Base-by-base conservation (phyloP, 768 basidiomycete species). In the Boletus tylopilopsis region DNA sequence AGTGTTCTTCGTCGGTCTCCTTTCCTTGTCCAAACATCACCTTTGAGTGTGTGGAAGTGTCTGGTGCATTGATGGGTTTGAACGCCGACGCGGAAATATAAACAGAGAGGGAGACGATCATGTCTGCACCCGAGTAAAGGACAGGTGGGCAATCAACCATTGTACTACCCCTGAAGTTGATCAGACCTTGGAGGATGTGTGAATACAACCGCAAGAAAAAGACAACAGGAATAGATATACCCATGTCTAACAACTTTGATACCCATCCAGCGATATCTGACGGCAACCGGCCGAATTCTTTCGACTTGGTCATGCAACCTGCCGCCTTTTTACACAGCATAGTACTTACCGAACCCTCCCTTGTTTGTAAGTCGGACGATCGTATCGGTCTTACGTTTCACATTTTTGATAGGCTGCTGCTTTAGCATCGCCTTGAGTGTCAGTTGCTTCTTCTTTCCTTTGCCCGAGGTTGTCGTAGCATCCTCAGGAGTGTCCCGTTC, bases 211-310 rank as follows among this genome's bases (percentile, higher is more conserved):
- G 9, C 11, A 11, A 32, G 37, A 23, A 58, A 43, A 2, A 50
- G 27, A 21, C 22, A 44, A 30, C 22, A 29, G 35, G 39, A 44
- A 49, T 7, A 22, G 5, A 47, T 32, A 36, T 52, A 87, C 88
- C 79, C 36, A 83, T 71, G 57, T 93, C 90, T 13, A 92, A 69
- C 3, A 93, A 70, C 53, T 77, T 83, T 18, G 85, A 80, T 15
- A 88, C 75, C 90, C 89, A 92, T 56, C 75, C 73, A 5, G 87
- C 79, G 22, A 79, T 72, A 32, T 86, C 82, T 47, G 81, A 82
- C 0, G 86, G 82, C 23, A 94, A 66, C 22, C 90, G 75, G 10
- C 87, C 90, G 56, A 94, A 87, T 59, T 91, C 90, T 87, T 62
- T 46, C 21, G 22, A 45, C 41, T 19, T 24, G n/a, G 34, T 42